A percentile compares a stretch with the other conserved stretches of the same genome.
Conservation (phyloP, 768 basidiomycete genomes). For the Gymnopilus dilepis region DNA sequence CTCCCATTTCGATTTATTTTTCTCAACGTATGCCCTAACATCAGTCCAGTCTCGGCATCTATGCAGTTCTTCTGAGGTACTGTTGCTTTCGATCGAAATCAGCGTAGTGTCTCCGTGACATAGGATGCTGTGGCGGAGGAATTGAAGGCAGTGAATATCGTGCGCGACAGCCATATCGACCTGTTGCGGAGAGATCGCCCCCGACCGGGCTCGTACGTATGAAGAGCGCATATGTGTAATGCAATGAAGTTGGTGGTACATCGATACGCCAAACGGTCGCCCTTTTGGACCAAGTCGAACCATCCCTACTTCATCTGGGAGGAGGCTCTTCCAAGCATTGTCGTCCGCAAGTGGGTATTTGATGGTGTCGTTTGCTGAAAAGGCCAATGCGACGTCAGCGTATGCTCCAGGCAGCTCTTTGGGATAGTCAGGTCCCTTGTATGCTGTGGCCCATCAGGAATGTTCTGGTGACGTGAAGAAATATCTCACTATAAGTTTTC, state of each 20-base stretch:
- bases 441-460: background rate
- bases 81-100: background rate
- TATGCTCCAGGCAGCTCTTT: background rate
- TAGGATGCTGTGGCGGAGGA: background rate
- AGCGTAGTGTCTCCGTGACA: background rate
- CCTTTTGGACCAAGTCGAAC: background rate
- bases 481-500: background rate
- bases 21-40: background rate
- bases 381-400: background rate
- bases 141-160: background rate
- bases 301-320: background rate
- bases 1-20: background rate
- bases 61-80: background rate
- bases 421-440: background rate
- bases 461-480: too few species aligned
- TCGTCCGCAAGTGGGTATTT: background rate
- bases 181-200: background rate
- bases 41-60: slow-evolving; percentile 1
- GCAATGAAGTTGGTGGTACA: too few species aligned
- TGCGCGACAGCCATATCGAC: background rate
- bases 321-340: background rate
- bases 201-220: background rate
- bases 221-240: background rate
- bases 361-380: background rate
- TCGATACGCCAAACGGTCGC: background rate